Conservation (phyloP, 306 rosid species). For the Quercus rubra region DNA sequence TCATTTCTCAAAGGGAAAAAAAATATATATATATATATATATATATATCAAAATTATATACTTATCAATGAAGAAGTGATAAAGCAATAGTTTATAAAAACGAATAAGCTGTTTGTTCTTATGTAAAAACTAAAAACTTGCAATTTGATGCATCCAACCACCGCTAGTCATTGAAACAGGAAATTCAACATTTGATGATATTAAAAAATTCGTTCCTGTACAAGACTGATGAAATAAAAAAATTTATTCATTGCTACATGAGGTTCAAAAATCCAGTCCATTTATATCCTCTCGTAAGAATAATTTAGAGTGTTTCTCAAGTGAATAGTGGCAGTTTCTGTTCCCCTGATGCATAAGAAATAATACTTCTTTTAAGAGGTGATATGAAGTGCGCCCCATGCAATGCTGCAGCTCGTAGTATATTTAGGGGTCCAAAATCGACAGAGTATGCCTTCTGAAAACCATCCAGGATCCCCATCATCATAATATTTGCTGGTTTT, state of each 20-base stretch:
- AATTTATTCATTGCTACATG: not conserved
- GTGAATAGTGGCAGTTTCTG: conserved; percentile 67
- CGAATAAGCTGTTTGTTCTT: no score
- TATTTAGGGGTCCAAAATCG: conserved; percentile 83
- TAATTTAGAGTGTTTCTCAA: conserved; percentile 24
- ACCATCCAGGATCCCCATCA: conserved; percentile 90
- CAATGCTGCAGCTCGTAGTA: conserved; percentile 74
- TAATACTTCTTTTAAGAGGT: conserved; percentile 74
- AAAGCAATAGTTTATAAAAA: no score
- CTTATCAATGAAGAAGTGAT: no score
- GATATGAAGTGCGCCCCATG: conserved; percentile 65
- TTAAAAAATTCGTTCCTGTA: not conserved
- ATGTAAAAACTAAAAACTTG: no score
- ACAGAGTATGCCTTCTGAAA: conserved; percentile 82
- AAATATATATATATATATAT: no score
- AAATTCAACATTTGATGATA: not conserved
- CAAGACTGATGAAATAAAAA: not conserved
- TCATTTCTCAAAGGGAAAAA: no score
- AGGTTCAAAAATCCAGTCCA: not conserved
- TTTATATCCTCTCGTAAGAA: not conserved
- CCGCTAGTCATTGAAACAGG: not conserved
- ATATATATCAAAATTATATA: no score
- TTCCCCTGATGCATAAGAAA: conserved; percentile 90
- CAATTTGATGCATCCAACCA: no score
- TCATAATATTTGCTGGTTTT: conserved; percentile 55